Base-by-base conservation (phyloP, 169 alveolate genomes). In the Babesia gibsoni region DNA sequence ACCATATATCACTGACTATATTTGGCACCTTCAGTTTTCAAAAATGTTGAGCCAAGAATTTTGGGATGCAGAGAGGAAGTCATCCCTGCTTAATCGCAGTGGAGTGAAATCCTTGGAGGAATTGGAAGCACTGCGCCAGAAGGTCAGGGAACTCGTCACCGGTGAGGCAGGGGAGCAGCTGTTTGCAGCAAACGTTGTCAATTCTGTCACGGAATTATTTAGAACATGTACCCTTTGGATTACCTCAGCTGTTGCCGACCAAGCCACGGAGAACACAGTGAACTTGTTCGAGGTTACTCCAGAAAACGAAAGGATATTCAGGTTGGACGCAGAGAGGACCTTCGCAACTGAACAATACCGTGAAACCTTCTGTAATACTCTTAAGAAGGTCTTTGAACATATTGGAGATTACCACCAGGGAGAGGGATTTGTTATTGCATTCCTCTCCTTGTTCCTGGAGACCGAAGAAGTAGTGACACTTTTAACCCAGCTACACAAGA, bases 371-470 rank as follows among this genome's bases (percentile, higher is more conserved):
- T 75, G 70, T 32, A 52, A 67, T 32, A 88, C 58, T 27, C 61
- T 88, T 32, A 75, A 67, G 23, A 50, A 67, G 22, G 84, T 83
- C 32, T 88, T 65, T 68, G 80, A 72, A 35, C 73, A 77, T 49
- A 58, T 83, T 37, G 89, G 89, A 39, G 91, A 88, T 73, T 88
- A 88, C 69, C 93, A 88, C 74, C 93, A 88, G 73, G 93, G 93
- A 16, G 81, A 84, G 46, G 89, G 91, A 25, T 88, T 88, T 36
- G 79, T 88, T 16, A 77, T 86, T 16, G 89, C 93, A 20, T 82
- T 83, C 56, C 67, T 88, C 22, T 77, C 84, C 46, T 68, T 88
- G 52, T 88, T 77, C 50, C 42, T 88, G 67, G 48, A 69, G 39
- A 63, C 90, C 49, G 41, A 49, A 37, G 93, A 88, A 23, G 90